Evolutionary conservation across 257 asterid genomes (phyloP), one percentile per base, ranked within the genome.

Genomic region (Cordia subcordata): DNA sequence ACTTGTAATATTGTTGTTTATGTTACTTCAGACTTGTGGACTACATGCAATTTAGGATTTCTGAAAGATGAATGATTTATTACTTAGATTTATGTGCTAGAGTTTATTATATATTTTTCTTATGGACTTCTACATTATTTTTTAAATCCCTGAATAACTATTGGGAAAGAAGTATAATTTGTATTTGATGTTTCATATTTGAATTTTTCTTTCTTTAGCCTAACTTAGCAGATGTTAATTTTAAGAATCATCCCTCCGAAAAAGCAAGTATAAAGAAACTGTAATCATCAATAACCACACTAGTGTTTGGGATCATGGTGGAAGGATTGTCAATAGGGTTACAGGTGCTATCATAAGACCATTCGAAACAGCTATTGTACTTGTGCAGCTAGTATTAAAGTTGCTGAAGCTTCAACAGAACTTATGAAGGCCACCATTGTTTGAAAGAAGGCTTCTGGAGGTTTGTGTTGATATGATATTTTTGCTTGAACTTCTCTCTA

Each of bases 291-390:
- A 92, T 64, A 88, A 88, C 72, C 99, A 88, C 75, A 79, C 86
- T 0, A 78, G 73, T 46, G 95, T 92, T 23, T 88, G 99, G 97
- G 99, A 97, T 88, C 97, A 4, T 92, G 96, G 96, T 92, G 97
- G 99, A 88, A 64, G 72, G 95, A 92, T 75, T 86, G 82, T 58
- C 97, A 88, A 50, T 92, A 96, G 99, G 99, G 96, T 42, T 92
- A 86, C 71, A 84, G 81, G 66, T 92, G 99, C 69, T 92, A 96
- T 85, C 87, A 81, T 55, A 91, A 86, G 74, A 86, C 87, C 0
- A 83, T 86, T 57, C 69, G 94, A 50, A 92, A 92, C 83, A 88
- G 97, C 71, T 92, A 86, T 17, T 92, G 99, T 57, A 88, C 95
- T 13, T 91, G 97, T 22, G 72, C 89, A 54, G 95, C 99, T 72